Base-by-base conservation (phyloP, 768 basidiomycete genomes). In the Brasilioporus rufonigricans region DNA sequence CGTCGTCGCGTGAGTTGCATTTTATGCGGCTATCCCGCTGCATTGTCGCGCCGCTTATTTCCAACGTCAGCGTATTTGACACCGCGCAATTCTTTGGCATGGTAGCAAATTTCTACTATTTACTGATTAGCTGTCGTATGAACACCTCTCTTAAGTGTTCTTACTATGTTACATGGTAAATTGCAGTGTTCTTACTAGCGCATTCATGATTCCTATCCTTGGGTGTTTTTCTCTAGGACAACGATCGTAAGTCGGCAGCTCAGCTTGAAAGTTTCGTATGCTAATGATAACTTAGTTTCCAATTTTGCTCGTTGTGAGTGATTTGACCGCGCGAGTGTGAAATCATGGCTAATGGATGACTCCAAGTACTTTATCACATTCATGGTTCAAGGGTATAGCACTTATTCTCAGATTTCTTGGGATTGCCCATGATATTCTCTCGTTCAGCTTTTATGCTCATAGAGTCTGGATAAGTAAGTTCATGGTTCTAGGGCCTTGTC, bases 391-490 rank as follows among this genome's bases (percentile, higher is more conserved):
- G 36, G 31, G 63, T 64, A 54, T 31, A 12, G 26, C 11, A 19
- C 13, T 9, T 16, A 38, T 46, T 9, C 24, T 43, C 24, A 12
- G 0, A 14, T 26, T 27, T 26, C 18, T 27, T 9, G 2, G 13
- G 6, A 4, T 32, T 23, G 40, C 49, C 47, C 13, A 50, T 26
- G 4, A 1, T 2, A 13, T 21, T 21, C 24, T 26, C 27, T 40
- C n/a, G n/a, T n/a, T 27, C 31, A 65, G 63, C 23, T 65, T 65
- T 41, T 65, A 65, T 31, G 51, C 63, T 21, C 53, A 65, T 13
- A 53, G 63, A 44, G 55, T 65, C 19, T 65, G 63, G 60, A 65
- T 62, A 57, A 60, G 63, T 65, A 44, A 31, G 63, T 50, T 33
- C 21, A 18, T 48, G 13, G 12, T 31, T 4, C 18, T 14, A 4